Percentiles rank a stretch among this genome's conserved stretches.
phyloP scores from a whole-genome alignment of 73 alveolate genomes.

The Paramecium tetraurelia region DNA sequence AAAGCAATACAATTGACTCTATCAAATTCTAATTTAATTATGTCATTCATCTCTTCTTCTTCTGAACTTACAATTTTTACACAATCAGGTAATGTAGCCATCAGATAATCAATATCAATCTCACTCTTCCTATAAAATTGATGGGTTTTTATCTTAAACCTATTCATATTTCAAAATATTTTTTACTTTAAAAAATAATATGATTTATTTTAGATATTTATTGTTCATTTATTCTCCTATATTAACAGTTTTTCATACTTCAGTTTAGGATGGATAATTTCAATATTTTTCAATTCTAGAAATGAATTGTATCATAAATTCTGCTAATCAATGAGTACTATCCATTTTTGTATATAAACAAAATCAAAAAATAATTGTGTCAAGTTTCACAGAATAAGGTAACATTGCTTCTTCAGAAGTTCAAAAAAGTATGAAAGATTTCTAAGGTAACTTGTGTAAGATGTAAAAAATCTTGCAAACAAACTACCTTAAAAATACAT shows the following conservation, averaged over 20 bases:
- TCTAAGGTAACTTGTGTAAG: not conserved
- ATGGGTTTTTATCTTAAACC: not conserved
- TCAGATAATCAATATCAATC: not conserved
- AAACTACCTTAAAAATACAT: not conserved
- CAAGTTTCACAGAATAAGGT: not conserved
- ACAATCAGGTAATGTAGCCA: not conserved
- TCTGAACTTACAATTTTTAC: not conserved
- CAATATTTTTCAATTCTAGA: too few species aligned
- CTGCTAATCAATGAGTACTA: not conserved
- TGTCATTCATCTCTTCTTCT: not conserved
- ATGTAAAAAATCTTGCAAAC: not conserved
- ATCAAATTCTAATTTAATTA: not conserved
- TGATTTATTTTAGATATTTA: too few species aligned
- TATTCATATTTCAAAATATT: not conserved
- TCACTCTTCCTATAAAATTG: not conserved
- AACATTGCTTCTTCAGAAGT: too few species aligned
- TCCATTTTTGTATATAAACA: not conserved
- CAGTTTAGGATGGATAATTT: not conserved
- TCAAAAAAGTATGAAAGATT: not conserved
- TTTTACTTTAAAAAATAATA: not conserved
- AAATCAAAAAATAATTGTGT: not conserved
- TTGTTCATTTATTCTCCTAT: too few species aligned
- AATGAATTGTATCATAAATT: not conserved
- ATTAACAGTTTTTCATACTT: not conserved
- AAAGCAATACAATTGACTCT: not conserved